Evolutionary conservation across 768 basidiomycete genomes (phyloP).

Genomic region (Flagelloscypha sp.): DNA sequence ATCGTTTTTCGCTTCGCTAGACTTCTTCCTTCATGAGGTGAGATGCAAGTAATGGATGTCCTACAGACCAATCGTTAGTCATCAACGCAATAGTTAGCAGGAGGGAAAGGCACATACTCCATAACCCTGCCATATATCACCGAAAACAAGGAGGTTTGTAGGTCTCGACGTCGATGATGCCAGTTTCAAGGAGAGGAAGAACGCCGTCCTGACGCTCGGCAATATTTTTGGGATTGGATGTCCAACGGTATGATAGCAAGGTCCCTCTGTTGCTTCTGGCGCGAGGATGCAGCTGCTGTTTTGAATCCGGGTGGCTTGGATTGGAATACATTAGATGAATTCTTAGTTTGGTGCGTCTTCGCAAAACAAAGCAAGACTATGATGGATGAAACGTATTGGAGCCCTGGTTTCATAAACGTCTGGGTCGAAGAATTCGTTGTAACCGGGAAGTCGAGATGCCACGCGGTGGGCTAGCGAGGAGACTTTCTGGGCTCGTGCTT

Average conservation of each 20-base stretch:
- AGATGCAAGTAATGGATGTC: slow-evolving; percentile 39
- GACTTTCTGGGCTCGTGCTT: slow-evolving; percentile 37
- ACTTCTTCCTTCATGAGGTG: slow-evolving; percentile 36
- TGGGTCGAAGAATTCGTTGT: slow-evolving; percentile 35
- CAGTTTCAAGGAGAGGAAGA: slow-evolving; percentile 40
- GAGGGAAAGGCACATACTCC: slow-evolving; percentile 28
- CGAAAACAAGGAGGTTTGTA: slow-evolving; percentile 45
- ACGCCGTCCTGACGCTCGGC: slow-evolving; percentile 26
- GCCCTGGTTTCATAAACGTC: slow-evolving; percentile 26
- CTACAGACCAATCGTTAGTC: slow-evolving; percentile 16
- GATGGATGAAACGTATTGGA: too few relatives aligned
- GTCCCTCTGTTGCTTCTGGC: slow-evolving; percentile 46
- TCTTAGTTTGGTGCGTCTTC: slow-evolving; percentile 20
- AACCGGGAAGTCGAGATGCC: slow-evolving; percentile 28
- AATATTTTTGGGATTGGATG: slow-evolving; percentile 48
- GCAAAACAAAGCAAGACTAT: slow-evolving; percentile 11
- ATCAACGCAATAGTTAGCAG: too few relatives aligned
- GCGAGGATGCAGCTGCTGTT: slow-evolving; percentile 49
- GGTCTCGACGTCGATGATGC: slow-evolving; percentile 50
- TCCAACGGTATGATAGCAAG: slow-evolving; percentile 42
- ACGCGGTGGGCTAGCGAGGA: slow-evolving; percentile 2
- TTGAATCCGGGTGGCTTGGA: slow-evolving; percentile 40
- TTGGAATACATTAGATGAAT: slow-evolving; percentile 36
- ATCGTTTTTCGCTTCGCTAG: slow-evolving; percentile 35
- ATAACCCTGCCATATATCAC: slow-evolving; percentile 49